phyloP scores from a whole-genome alignment of 192 early-diverging fungal genomes.

The Linnemannia zychae region DNA sequence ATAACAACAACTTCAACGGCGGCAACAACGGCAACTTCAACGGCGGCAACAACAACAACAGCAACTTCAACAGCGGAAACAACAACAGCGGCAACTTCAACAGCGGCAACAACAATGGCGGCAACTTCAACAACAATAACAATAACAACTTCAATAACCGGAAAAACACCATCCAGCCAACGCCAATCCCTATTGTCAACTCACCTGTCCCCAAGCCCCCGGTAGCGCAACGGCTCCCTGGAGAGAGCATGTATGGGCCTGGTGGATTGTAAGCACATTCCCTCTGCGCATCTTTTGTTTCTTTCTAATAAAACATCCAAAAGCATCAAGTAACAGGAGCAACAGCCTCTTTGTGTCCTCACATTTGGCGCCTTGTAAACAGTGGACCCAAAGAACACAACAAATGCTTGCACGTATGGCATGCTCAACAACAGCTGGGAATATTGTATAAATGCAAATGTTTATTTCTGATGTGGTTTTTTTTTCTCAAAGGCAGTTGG shows the following conservation, averaged over 20 bases:
- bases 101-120: background rate
- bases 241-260: conserved; percentile 42
- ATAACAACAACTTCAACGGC: conserved; percentile 18
- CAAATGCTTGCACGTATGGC: no score
- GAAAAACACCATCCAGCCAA: conserved; percentile 39
- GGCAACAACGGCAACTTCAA: background rate
- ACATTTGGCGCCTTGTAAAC: no score
- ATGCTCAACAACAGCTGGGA: no score
- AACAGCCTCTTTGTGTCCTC: no score
- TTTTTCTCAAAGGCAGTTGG: conserved; percentile 1
- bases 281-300: background rate
- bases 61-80: conserved; percentile 1
- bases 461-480: no score
- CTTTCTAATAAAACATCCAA: background rate
- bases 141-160: conserved; percentile 22
- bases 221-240: background rate
- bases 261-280: conserved; percentile 18
- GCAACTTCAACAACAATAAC: conserved; percentile 3
- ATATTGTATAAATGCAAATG: no score
- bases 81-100: background rate
- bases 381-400: no score
- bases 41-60: conserved; percentile 23
- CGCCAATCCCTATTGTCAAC: conserved; percentile 22
- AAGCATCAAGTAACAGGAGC: no score
- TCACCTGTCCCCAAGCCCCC: conserved; percentile 4